Percentiles rank a stretch among this genome's conserved stretches.
Conservation (phyloP, 495 filamentous ascomycete species). For the Aspergillus coremiiformis region DNA sequence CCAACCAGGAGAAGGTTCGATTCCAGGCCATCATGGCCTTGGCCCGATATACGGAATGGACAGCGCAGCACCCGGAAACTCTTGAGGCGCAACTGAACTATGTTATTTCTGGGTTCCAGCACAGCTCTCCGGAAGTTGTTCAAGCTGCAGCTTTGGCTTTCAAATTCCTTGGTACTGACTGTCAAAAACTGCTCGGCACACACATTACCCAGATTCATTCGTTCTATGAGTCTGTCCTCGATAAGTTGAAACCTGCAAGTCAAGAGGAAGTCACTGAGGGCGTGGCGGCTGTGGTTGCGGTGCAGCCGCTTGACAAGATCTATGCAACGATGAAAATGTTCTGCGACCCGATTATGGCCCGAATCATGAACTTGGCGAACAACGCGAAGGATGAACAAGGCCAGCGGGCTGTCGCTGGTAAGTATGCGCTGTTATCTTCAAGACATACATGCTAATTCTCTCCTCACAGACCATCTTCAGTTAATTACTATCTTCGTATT, state of each 20-base stretch:
- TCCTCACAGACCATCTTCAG: constrained; percentile 67
- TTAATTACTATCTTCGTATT: constrained; percentile 86
- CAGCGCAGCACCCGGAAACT: constrained; percentile 83
- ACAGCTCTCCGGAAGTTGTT: constrained; percentile 77
- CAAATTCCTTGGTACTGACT: constrained; percentile 95
- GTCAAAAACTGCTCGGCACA: constrained; percentile 70
- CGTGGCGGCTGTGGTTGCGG: constrained; percentile 81
- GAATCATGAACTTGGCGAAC: constrained; percentile 81
- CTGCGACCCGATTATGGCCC: constrained; percentile 83
- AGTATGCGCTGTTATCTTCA: constrained; percentile 16
- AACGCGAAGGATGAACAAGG: constrained; percentile 70
- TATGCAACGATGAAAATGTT: constrained; percentile 83
- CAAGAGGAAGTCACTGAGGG: constrained; percentile 96
- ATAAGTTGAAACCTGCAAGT: constrained; percentile 73
- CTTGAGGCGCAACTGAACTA: constrained; percentile 88
- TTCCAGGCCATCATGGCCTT: constrained; percentile 97
- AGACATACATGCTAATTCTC: constrained; percentile 14
- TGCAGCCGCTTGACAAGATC: constrained; percentile 70
- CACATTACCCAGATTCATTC: constrained; percentile 77
- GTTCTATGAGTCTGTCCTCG: constrained; percentile 84
- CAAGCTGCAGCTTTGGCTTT: constrained; percentile 88
- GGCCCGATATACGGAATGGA: constrained; percentile 97
- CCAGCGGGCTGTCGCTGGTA: constrained; percentile 77
- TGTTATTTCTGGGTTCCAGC: constrained; percentile 84
- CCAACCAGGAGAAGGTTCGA: constrained; percentile 88